Conservation (phyloP, 768 basidiomycete species). For the Termitomyces sp. region DNA sequence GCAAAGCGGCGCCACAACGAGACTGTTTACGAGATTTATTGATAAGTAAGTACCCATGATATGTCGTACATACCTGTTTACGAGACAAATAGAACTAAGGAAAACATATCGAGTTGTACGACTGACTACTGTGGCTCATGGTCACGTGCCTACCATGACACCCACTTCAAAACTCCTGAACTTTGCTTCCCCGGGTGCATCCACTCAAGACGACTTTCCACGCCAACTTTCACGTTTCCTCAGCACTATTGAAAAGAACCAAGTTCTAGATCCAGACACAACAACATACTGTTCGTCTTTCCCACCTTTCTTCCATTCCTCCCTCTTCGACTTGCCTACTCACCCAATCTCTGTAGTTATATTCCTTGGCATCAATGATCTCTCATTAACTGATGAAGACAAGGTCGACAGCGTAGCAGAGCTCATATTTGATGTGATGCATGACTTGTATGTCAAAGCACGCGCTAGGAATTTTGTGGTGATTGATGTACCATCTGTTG, state of each 20-base stretch:
- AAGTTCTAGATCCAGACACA: neutral
- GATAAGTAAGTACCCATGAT: no score
- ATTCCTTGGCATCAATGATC: constrained; percentile 11
- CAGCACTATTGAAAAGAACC: neutral
- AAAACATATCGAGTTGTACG: no score
- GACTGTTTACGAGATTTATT: no score
- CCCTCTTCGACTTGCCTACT: no score
- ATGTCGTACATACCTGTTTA: no score
- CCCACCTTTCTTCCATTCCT: no score
- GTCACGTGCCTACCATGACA: no score
- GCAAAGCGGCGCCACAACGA: no score
- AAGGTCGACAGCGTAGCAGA: constrained; percentile 4
- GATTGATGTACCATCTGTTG: constrained; percentile 7
- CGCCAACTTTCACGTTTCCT: neutral
- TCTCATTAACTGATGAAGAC: constrained; percentile 6
- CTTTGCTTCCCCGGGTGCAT: neutral
- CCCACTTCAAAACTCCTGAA: neutral
- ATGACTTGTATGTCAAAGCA: constrained; percentile 9
- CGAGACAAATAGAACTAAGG: no score
- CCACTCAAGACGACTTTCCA: neutral
- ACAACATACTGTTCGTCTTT: neutral
- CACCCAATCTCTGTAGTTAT: neutral
- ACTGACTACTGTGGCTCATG: no score
- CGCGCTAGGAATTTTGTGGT: constrained; percentile 8
- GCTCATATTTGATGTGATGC: constrained; percentile 6